Percentiles rank a stretch among this genome's conserved stretches.
Evolutionary conservation across 129 eudicot species (phyloP).

Genomic region (Tagetes patula): DNA sequence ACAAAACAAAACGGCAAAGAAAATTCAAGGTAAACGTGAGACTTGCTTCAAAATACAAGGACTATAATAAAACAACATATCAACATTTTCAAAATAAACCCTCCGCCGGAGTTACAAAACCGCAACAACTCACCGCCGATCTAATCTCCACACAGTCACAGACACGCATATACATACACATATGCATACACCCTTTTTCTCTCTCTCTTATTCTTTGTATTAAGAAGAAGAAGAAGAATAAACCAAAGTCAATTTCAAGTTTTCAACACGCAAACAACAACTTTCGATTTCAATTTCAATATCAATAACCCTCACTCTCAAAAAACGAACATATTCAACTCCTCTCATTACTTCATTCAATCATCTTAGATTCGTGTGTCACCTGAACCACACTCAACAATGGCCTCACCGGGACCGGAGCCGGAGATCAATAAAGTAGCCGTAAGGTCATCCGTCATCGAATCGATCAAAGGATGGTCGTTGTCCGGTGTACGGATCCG

Average conservation of each 20-base stretch:
- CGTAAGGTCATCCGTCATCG: constrained; percentile 67
- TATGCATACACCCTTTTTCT: neutral
- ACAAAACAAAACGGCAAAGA: no score
- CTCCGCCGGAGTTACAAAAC: constrained; percentile 36
- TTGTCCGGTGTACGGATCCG: constrained; percentile 53
- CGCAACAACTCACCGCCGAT: constrained; percentile 23
- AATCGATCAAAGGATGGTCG: constrained; percentile 64
- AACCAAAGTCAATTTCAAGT: constrained; percentile 22
- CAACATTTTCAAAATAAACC: constrained; percentile 7
- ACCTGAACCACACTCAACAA: neutral
- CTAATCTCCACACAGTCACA: constrained; percentile 9
- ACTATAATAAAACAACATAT: neutral
- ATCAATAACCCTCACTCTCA: neutral
- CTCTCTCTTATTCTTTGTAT: no score
- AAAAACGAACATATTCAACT: constrained; percentile 27
- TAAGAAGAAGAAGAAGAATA: neutral
- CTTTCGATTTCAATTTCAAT: neutral
- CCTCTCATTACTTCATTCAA: neutral
- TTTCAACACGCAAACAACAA: constrained; percentile 24
- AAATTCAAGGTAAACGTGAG: neutral
- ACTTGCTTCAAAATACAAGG: neutral
- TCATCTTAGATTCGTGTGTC: constrained; percentile 6
- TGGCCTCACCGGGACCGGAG: constrained; percentile 40
- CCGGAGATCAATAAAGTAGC: constrained; percentile 36
- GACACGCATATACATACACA: neutral